phyloP scores from a whole-genome alignment of 2,329 filamentous ascomycete genomes.

The Cladosporium austrohemisphaericum region DNA sequence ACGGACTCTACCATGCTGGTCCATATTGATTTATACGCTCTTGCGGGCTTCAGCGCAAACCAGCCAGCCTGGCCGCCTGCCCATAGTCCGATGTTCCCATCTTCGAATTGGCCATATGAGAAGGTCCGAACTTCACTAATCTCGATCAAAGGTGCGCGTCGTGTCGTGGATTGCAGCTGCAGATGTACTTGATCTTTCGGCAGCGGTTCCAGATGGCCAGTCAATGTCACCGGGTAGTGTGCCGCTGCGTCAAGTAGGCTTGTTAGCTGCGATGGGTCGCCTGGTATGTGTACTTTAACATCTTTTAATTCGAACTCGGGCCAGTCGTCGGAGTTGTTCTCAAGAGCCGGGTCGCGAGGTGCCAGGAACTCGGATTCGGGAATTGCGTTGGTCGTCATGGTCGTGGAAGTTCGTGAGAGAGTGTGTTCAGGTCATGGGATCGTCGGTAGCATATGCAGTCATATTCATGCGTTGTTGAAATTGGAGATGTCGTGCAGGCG shows the following conservation, averaged over 20 bases:
- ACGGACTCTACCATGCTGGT: conserved; percentile 61
- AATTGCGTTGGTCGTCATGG: conserved; percentile 24
- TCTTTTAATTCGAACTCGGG: conserved; percentile 60
- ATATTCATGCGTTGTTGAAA: neutral
- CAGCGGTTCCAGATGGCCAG: conserved; percentile 56
- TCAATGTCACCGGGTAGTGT: conserved; percentile 59
- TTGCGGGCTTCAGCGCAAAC: conserved; percentile 63
- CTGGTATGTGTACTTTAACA: conserved; percentile 48
- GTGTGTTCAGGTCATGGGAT: conserved; percentile 1
- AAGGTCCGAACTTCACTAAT: conserved; percentile 50
- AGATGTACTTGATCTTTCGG: conserved; percentile 37
- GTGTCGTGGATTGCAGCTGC: neutral
- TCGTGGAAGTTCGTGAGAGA: conserved; percentile 18
- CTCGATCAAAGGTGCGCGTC: conserved; percentile 34
- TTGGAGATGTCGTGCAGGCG: too few relatives aligned
- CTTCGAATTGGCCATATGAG: conserved; percentile 52
- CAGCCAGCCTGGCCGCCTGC: conserved; percentile 62
- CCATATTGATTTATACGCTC: conserved; percentile 55
- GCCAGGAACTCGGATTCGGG: conserved; percentile 38
- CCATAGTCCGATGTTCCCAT: conserved; percentile 60
- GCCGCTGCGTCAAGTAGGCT: conserved; percentile 60
- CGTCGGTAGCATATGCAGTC: conserved; percentile 1
- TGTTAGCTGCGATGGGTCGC: conserved; percentile 37
- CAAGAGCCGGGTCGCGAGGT: conserved; percentile 38
- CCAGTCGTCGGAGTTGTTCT: conserved; percentile 48